Base-by-base conservation (phyloP, 805 yeast species). In the Groenewaldozyma salmanticensis region DNA sequence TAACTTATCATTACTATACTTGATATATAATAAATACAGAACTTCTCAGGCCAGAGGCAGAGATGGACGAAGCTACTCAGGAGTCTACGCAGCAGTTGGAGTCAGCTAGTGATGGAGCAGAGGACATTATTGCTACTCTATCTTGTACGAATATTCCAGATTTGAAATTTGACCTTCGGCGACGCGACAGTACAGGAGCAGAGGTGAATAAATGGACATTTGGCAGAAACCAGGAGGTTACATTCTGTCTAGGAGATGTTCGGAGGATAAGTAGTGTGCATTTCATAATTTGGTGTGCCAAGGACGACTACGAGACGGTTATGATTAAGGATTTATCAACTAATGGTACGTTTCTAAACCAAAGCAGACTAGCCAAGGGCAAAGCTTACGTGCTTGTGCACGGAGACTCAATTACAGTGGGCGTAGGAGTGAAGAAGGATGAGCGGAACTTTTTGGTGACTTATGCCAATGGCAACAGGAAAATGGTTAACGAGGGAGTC, bases 361-460 rank as follows among this genome's bases (percentile, higher is more conserved):
- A 79, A 24, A 70, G 70, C 31, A 69, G 85, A 39, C 60, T 90
- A 16, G 84, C 79, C 19, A 82, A 80, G 54, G 82, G 82, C 17
- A 75, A 81, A 37, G 84, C 85, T 53, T 85, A 84, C 58, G 75
- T 90, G 42, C 61, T 92, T 31, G 77, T 79, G 34, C 95, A 86
- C 56, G 97, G 97, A 4, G 99, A 92, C 61, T 95, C 86, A 55
- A 81, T 92, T 31, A 74, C 88, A 1, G 83, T 92, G 0, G 98
- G 97, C 0, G 67, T 78, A 15, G 97, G 97, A 4, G 81, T 88
- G 1, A 71, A 81, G 1, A 66, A 68, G 20, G 97, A 92, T 48
- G 72, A 70, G 42, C 53, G 73, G 18, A 59, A 72, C 33, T 65
- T 75, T 41, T 67, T 75, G 3, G 66, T 71, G 4, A 64, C 67